Evolutionary conservation across 108 stramenopile species (phyloP).

Genomic region (Skeletonema tropicum): DNA sequence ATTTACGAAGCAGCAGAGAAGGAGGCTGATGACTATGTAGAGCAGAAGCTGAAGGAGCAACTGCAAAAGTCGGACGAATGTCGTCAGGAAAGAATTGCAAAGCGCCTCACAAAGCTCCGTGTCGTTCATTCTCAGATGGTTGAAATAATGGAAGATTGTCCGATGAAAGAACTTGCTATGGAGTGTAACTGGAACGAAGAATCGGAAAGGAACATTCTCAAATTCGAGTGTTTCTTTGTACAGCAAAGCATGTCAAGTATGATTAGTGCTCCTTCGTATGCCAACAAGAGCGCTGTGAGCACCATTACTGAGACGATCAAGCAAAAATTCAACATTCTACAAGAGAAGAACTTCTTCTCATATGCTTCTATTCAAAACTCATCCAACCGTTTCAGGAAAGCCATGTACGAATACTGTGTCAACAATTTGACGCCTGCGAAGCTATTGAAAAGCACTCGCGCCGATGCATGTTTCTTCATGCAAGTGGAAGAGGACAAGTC

Average conservation of each 20-base stretch:
- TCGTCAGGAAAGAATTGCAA: slow-evolving; percentile 39
- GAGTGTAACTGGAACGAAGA: slow-evolving; percentile 37
- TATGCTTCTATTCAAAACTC: slow-evolving; percentile 28
- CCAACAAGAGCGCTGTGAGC: slow-evolving; percentile 18
- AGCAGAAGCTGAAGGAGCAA: slow-evolving; percentile 6
- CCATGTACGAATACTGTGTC: slow-evolving; percentile 37
- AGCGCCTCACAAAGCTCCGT: slow-evolving; percentile 21
- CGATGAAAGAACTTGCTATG: slow-evolving; percentile 42
- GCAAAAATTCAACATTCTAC: slow-evolving; percentile 31
- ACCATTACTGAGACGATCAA: slow-evolving; percentile 21
- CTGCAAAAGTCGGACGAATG: slow-evolving; percentile 14
- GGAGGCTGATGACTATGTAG: slow-evolving; percentile 32
- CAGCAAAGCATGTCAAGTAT: slow-evolving; percentile 23
- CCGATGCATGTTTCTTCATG: slow-evolving; percentile 28
- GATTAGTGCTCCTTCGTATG: slow-evolving; percentile 29
- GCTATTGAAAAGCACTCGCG: slow-evolving; percentile 23
- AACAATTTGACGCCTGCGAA: slow-evolving; percentile 22
- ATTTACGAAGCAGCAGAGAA: slow-evolving; percentile 40
- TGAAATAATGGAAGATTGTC: slow-evolving; percentile 36
- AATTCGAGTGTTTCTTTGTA: slow-evolving; percentile 39
- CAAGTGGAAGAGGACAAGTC: slow-evolving; percentile 29
- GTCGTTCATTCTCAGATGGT: slow-evolving; percentile 27
- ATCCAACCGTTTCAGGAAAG: slow-evolving; percentile 32
- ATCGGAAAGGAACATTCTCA: slow-evolving; percentile 32
- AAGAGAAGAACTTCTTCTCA: slow-evolving; percentile 37